Conservation (phyloP, 495 filamentous ascomycete genomes). For the Lindgomyces ingoldianus region DNA sequence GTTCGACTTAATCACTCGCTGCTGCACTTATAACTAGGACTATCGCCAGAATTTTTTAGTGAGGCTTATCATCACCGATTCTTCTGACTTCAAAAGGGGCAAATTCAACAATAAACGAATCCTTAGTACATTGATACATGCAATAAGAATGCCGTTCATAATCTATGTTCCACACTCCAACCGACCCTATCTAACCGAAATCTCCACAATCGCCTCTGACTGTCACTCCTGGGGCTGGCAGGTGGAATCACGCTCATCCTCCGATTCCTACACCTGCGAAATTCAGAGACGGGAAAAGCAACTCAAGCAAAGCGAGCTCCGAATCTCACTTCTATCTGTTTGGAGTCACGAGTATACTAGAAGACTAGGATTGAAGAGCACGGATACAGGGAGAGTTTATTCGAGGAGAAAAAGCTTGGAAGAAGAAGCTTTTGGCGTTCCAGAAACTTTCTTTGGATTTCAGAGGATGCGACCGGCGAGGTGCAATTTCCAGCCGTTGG, state of each 20-base stretch:
- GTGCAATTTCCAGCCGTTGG: background rate
- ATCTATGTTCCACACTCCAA: background rate
- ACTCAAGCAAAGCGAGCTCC: background rate
- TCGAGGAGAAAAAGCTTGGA: background rate
- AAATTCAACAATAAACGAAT: no score
- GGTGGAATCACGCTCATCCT: background rate
- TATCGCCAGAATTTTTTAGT: background rate
- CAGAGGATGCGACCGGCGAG: background rate
- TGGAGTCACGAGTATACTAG: background rate
- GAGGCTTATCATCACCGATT: background rate
- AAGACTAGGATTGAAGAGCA: background rate
- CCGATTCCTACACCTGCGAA: background rate
- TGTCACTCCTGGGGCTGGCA: background rate
- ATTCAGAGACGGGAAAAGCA: background rate
- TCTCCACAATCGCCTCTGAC: background rate
- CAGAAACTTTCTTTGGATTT: background rate
- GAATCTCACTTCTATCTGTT: background rate
- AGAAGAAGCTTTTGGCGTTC: background rate
- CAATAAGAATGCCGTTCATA: background rate
- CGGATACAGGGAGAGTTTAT: background rate
- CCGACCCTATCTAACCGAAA: background rate
- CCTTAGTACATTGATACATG: no score
- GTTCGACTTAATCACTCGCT: background rate
- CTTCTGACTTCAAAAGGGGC: background rate
- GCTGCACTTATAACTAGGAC: background rate